Conservation (phyloP, 2,329 filamentous ascomycete genomes). For the Lachnellula hyalina region DNA sequence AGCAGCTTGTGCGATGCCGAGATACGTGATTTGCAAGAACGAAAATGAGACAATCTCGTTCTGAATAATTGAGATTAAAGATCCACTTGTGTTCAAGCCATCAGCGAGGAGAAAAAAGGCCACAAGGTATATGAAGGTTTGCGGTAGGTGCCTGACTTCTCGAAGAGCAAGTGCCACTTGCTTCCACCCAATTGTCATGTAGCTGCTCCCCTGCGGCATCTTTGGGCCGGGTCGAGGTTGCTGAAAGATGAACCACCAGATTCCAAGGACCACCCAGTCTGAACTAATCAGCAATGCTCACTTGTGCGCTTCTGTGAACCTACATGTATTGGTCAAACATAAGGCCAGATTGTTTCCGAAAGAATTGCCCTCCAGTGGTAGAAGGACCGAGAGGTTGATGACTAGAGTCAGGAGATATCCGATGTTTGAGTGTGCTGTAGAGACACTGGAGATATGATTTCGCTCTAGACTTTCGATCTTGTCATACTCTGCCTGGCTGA, state of each 20-base stretch:
- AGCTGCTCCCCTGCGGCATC: slow-evolving; percentile 36
- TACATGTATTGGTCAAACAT: slow-evolving; percentile 38
- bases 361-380: slow-evolving; percentile 33
- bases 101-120: slow-evolving; percentile 39
- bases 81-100: slow-evolving; percentile 37
- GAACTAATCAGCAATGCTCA: neutral
- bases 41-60: slow-evolving; percentile 37
- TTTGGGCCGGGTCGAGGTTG: slow-evolving; percentile 36
- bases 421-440: slow-evolving; percentile 39
- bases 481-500: slow-evolving; percentile 35
- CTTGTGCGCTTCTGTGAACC: slow-evolving; percentile 12
- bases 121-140: slow-evolving; percentile 37
- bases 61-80: slow-evolving; percentile 36
- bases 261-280: slow-evolving; percentile 38
- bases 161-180: slow-evolving; percentile 36
- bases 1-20: slow-evolving; percentile 36
- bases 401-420: slow-evolving; percentile 36
- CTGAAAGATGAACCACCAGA: slow-evolving; percentile 40
- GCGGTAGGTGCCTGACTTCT: slow-evolving; percentile 35
- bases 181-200: slow-evolving; percentile 37
- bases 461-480: slow-evolving; percentile 37
- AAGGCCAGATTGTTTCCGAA: slow-evolving; percentile 37
- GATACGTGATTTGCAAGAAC: slow-evolving; percentile 37
- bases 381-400: slow-evolving; percentile 36
- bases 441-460: slow-evolving; percentile 39